Base-by-base conservation (phyloP, 257 asterid genomes). In the Nicotiana tomentosiformis region DNA sequence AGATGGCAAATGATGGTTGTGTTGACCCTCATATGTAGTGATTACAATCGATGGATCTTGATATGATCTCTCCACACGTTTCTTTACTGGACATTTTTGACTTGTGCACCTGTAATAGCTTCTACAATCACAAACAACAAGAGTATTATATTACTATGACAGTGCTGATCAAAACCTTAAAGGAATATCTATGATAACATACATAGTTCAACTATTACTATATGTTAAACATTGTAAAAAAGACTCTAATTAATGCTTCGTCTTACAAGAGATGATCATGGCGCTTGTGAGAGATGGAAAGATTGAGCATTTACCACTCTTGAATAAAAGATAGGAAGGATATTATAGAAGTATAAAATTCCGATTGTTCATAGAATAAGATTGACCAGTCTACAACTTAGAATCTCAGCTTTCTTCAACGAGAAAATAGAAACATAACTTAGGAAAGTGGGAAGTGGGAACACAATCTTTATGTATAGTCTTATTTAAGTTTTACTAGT, bases 81-180 rank as follows among this genome's bases (percentile, higher is more conserved):
- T 93, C 90, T 93, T 93, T 85, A 93, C 98, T 33, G 68, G 85
- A 61, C 98, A 93, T 81, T 93, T 92, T 23, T 91, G 96, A 10
- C 97, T 92, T 15, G 98, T 92, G 91, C 97, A 94, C 35, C 98
- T 84, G n/a, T 94, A 94, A 84, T 92, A 94, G 90, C 97, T 93
- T 83, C 97, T 93, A 92, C 83, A 74, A 57, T 46, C 15, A 30
- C 43, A 66, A 39, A 20, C n/a, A 68, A 2, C 0, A 39, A 18
- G 57, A 51, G 7, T 37, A 0, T 3, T 10, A 35, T 8, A 0
- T 5, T 10, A 35, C 8, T 67, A 29, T 68, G 32, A 11, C 5
- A 66, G n/a, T 30, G 5, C 23, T n/a, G 26, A n/a, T 64, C 20
- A 16, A 83, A 7, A 55, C 4, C 70, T 30, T 3, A 2, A 37